A percentile compares a stretch with the other conserved stretches of the same genome.
Conservation (phyloP, 176 grass and related monocot genomes). For the Tillandsia leiboldiana region DNA sequence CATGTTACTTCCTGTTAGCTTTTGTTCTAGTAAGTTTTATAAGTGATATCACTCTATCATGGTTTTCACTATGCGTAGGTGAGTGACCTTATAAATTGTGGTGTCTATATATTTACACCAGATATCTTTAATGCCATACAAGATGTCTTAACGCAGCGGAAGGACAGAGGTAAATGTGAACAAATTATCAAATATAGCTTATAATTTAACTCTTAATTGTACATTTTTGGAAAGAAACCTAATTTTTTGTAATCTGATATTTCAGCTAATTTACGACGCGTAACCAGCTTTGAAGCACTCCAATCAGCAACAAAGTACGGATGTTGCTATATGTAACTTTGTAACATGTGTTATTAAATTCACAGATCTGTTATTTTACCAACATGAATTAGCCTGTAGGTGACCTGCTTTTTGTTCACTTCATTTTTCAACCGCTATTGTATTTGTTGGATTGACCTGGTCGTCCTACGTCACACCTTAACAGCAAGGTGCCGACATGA, state of each 20-base stretch:
- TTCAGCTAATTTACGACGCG: slow-evolving; percentile 86
- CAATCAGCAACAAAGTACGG: slow-evolving; percentile 92
- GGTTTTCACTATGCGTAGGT: slow-evolving; percentile 49
- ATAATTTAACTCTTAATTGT: neutral
- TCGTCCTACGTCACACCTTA: too few species aligned
- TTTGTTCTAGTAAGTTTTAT: neutral
- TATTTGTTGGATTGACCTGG: too few species aligned
- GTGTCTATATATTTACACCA: slow-evolving; percentile 98
- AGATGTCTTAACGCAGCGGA: slow-evolving; percentile 75
- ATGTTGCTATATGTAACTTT: neutral
- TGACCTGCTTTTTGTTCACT: neutral
- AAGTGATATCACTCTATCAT: slow-evolving; percentile 14
- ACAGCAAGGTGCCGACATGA: too few species aligned
- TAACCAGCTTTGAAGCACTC: slow-evolving; percentile 89
- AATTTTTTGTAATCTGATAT: slow-evolving; percentile 30
- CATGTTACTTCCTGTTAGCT: neutral
- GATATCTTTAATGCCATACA: slow-evolving; percentile 83
- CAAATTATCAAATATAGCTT: neutral
- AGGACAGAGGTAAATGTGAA: slow-evolving; percentile 60
- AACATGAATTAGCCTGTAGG: neutral
- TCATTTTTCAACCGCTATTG: too few species aligned
- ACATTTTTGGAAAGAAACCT: slow-evolving; percentile 6
- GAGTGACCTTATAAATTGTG: slow-evolving; percentile 95
- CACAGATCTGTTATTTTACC: neutral
- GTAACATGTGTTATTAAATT: neutral